phyloP scores from a whole-genome alignment of 2,329 filamentous ascomycete species.

The Podosphaera xanthii region DNA sequence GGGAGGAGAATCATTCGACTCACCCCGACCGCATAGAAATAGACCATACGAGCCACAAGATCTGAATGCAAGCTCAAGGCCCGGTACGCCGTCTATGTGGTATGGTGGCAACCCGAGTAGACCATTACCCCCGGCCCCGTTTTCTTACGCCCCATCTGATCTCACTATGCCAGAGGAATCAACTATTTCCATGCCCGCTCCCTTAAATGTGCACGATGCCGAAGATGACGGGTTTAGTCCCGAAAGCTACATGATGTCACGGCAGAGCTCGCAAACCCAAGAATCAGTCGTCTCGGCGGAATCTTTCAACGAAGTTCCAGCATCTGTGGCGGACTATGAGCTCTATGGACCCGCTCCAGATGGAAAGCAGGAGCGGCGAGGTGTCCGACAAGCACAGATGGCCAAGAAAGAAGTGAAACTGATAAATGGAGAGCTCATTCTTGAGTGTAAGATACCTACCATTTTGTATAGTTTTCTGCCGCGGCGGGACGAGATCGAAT shows the following conservation, averaged over 20 bases:
- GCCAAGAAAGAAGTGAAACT: conserved; percentile 82
- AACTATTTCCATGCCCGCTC: conserved; percentile 49
- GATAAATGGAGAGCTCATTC: conserved; percentile 90
- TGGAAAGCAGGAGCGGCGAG: conserved; percentile 68
- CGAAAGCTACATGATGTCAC: conserved; percentile 15
- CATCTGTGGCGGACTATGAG: conserved; percentile 36
- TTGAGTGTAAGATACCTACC: conserved; percentile 97
- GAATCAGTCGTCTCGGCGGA: conserved; percentile 21
- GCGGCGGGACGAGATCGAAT: conserved; percentile 77
- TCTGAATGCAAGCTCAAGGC: conserved; percentile 70
- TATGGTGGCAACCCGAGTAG: conserved; percentile 75
- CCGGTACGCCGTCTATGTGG: conserved; percentile 70
- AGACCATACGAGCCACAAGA: conserved; percentile 68
- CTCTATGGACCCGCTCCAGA: conserved; percentile 75
- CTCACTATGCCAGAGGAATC: conserved; percentile 39
- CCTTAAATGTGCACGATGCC: conserved; percentile 25
- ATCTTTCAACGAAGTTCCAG: conserved; percentile 18
- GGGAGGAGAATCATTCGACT: conserved; percentile 32
- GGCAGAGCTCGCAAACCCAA: conserved; percentile 10
- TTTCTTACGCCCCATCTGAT: conserved; percentile 41
- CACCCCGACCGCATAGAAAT: conserved; percentile 40
- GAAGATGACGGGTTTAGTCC: conserved; percentile 53
- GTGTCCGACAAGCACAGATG: conserved; percentile 70
- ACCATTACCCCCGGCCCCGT: conserved; percentile 67
- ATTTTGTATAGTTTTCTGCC: conserved; percentile 95